Evolutionary conservation across 2,329 filamentous ascomycete species (phyloP), one percentile per base, ranked within the genome.

Genomic region (Cladophialophora carrionii): DNA sequence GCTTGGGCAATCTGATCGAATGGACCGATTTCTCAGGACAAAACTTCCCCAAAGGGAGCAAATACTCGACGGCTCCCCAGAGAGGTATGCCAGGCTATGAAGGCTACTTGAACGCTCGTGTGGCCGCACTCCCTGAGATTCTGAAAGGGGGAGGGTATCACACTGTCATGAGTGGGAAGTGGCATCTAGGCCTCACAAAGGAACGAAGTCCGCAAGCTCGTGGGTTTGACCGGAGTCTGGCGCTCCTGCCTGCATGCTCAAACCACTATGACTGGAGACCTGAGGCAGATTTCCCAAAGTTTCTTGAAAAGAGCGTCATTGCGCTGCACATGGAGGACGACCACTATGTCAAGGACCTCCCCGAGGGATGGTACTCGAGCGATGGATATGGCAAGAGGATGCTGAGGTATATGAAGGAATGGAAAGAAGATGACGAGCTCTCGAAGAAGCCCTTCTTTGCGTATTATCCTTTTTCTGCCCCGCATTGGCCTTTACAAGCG

Each of bases 141-240:
- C 77, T 88, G 4, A 81, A 78, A 4, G 86, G 87, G 66, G 81
- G 78, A 0, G 86, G 85, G 14, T 88, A 88, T 72, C 78, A 82
- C 56, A 88, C 86, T 1, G 68, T 86, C 4, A 86, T 88, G 81
- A 77, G 83, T 4, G 86, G 86, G 0, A 88, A 88, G 72, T 88
- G 86, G 85, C 85, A 88, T 73, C 75, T 88, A 20, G 86, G 86
- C 0, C 75, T 88, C 12, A 86, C 81, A 0, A 82, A 83, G 0
- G 84, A 88, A 69, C 80, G 81, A 3, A 82, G 80, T 3, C 86
- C 86, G 0, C 79, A 81, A 53, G 80, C 79, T 12, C 79, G 86
- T 9, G 86, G 87, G 0, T 89, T 89, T 68, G 82, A 86, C 64
- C 80, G 81, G 20, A 84, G 81, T 32, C 83, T 88, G 64, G 85